Percentiles rank a stretch among this genome's conserved stretches.
These are phyloP conservation scores for Rhynchospora tenuis DNA, from an alignment of 176 grass and related monocot species.

Conservation along the genomic window DNA sequence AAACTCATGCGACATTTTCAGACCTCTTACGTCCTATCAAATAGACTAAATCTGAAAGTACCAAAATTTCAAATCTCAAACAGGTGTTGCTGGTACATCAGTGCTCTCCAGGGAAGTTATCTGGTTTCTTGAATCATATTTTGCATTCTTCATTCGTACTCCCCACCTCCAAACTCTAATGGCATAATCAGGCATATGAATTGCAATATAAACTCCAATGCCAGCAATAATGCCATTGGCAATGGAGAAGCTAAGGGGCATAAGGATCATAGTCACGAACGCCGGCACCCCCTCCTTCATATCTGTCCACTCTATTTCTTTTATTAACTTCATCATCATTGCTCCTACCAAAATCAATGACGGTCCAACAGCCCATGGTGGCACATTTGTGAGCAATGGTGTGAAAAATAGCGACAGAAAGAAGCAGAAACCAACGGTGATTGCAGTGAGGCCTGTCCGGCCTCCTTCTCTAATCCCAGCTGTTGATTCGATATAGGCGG, in stretches of 20 bases:
- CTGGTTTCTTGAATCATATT: conserved; percentile 6
- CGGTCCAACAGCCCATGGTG: neutral
- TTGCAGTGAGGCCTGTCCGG: neutral
- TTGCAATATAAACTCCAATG: neutral
- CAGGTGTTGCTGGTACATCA: neutral
- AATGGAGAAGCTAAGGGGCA: conserved; percentile 9
- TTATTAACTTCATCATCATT: conserved; percentile 19
- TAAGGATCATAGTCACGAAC: conserved; percentile 12
- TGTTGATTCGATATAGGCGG: neutral
- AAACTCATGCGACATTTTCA: neutral
- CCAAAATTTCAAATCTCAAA: neutral
- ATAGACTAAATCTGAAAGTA: neutral
- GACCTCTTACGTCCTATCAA: neutral
- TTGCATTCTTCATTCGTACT: neutral
- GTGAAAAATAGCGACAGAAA: neutral
- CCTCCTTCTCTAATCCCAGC: neutral
- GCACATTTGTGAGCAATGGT: neutral
- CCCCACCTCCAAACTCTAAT: neutral
- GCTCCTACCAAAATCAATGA: conserved; percentile 15
- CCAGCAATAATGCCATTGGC: conserved; percentile 12
- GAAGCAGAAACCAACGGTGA: neutral
- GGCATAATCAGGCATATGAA: conserved; percentile 13
- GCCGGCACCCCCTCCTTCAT: conserved; percentile 8
- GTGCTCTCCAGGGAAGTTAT: neutral
- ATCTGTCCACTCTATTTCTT: conserved; percentile 9